Conservation (phyloP, 192 early-diverging fungal genomes). For the Blastocladiella britannica region DNA sequence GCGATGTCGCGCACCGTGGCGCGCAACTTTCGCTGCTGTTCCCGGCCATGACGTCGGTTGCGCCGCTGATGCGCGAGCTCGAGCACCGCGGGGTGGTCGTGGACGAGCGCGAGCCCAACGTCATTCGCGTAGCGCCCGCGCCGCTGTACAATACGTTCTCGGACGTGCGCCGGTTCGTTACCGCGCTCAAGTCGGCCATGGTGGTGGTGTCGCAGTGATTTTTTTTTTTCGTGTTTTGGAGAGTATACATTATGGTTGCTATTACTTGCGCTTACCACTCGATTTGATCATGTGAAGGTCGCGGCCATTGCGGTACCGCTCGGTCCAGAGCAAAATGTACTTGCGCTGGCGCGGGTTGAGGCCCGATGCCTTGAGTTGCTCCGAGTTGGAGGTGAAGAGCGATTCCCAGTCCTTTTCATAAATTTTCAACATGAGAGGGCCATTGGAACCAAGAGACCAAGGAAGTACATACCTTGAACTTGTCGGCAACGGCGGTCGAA, state of each 20-base stretch:
- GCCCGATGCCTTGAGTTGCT: neutral
- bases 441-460: too few species aligned
- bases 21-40: conserved; percentile 65
- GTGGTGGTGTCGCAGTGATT: too few species aligned
- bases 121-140: conserved; percentile 70
- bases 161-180: conserved; percentile 52
- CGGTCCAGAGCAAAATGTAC: neutral
- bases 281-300: neutral
- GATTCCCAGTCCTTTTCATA: neutral
- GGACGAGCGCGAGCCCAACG: conserved; percentile 78
- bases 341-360: conserved; percentile 1
- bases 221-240: too few species aligned
- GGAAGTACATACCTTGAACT: neutral
- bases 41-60: conserved; percentile 26
- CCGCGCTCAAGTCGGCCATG: conserved; percentile 28
- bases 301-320: neutral
- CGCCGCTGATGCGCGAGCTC: conserved; percentile 39
- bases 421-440: too few species aligned
- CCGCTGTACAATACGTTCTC: conserved; percentile 77
- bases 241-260: too few species aligned
- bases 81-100: conserved; percentile 42
- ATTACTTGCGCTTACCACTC: neutral
- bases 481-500: neutral
- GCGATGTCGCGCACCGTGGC: conserved; percentile 49
- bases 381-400: neutral